Evolutionary conservation across 2,329 filamentous ascomycete genomes (phyloP), one percentile per base, ranked within the genome.

Genomic region (Pseudocercospora fuligena): DNA sequence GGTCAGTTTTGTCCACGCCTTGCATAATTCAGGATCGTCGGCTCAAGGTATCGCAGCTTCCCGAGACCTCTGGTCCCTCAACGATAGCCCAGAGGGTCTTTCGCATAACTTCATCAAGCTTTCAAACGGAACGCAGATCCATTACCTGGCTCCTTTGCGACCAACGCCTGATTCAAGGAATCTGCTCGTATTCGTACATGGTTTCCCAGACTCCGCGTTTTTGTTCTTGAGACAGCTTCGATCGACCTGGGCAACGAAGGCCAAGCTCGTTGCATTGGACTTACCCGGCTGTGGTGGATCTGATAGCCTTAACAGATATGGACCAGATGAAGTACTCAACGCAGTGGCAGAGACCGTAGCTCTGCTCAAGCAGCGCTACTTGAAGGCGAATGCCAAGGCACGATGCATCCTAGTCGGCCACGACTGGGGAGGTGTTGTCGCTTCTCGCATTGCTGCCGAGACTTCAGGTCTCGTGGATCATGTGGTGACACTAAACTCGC

Each of bases 261-360:
- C 82, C 21, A 82, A 81, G 21, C 70, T 88, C 6, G 80, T 88
- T 33, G 86, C 85, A 0, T 78, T 88, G 46, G 87, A 88, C 72
- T 74, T 89, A 6, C 87, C 87, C 19, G 86, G 87, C 1, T 88
- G 84, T 68, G 87, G 87, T 40, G 87, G 87, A 9, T 87, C 83
- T 64, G 85, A 87, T 68, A 80, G 80, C 59, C 74, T 88, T 64
- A 73, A 80, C 0, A 73, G 78, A 56, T 88, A 88, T 70, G 79
- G 80, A 2, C 78, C 85, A 1, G 81, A 84, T 12, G 78, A 82
- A 47, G 79, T 88, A 8, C 76, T 88, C 54, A 86, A 88, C 71
- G 78, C 81, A 7, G 72, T 89, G 64, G 80, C 82, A 0, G 84
- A 85, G 63, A 86, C 87, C 67, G 81, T 88, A 36, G 71, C 86